Evolutionary conservation across 371 early-diverging fungal genomes (phyloP), one percentile per base, ranked within the genome.

Genomic region (Saksenaea vasiformis): DNA sequence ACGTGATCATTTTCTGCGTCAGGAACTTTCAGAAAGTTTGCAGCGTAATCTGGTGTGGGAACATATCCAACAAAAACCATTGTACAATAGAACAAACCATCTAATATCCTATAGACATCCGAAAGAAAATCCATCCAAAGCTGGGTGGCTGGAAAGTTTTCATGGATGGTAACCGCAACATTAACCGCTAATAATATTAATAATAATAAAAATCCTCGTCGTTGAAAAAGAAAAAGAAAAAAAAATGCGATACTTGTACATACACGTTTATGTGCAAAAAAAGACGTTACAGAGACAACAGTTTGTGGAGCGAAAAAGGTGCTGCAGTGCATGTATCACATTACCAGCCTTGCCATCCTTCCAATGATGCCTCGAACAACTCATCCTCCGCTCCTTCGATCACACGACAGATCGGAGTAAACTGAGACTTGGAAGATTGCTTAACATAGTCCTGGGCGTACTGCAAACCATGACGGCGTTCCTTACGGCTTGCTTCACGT

Each of bases 331-430:
- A 47, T 17, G 43, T 41, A 15, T 41, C 51, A 47, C 51, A 47
- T 63, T 79, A 80, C 81, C 81, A 80, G 7, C 81, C 79, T 58
- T 82, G 77, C 82, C 82, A 82, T 26, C 77, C 82, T 68, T 78
- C 77, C 35, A 78, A 66, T 37, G 65, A 72, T 36, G 76, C 60
- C 55, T 86, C 83, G 64, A 87, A 84, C 51, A 86, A 70, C 58
- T 77, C 76, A 60, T 87, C 82, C 61, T 86, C 86, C 24, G 82
- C 86, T 8, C 90, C 91, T 69, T 93, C 90, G 27, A 89, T 37
- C 7, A 93, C 72, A 28, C 87, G 87, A 63, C 88, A 78, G 59
- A 91, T 85, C 54, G 90, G 90, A 3, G 87, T 82, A 36, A 78
- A 80, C 36, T 80, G 35, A 5, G 90, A 80, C 31, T 85, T 78